Evolutionary conservation across 2,329 filamentous ascomycete species (phyloP).

Genomic region (Aureobasidium leucospermi): DNA sequence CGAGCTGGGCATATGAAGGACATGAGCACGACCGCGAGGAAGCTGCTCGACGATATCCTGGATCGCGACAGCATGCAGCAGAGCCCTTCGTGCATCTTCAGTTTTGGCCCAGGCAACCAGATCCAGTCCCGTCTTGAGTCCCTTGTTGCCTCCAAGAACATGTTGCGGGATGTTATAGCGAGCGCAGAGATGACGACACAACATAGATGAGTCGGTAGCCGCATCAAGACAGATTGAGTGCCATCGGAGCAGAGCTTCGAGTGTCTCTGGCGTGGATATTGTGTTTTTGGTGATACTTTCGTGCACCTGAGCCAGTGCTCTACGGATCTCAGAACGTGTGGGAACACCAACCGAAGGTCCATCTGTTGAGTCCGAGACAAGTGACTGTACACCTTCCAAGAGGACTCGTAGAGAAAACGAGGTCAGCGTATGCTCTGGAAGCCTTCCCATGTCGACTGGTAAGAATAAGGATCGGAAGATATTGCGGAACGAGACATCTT

Average conservation of each 20-base stretch:
- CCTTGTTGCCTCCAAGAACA: constrained; percentile 29
- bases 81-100: constrained; percentile 33
- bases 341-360: constrained; percentile 34
- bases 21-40: constrained; percentile 38
- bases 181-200: constrained; percentile 34
- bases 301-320: constrained; percentile 34
- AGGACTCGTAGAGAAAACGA: constrained; percentile 37
- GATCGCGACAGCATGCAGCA: constrained; percentile 39
- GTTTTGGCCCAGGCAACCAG: constrained; percentile 33
- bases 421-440: constrained; percentile 29
- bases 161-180: constrained; percentile 34
- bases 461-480: constrained; percentile 35
- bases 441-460: neutral
- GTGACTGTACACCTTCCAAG: constrained; percentile 38
- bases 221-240: constrained; percentile 39
- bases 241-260: constrained; percentile 38
- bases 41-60: constrained; percentile 41
- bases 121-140: constrained; percentile 28
- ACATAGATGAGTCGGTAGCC: constrained; percentile 33
- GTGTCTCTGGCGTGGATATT: constrained; percentile 30
- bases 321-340: constrained; percentile 31
- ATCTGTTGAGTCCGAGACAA: constrained; percentile 35
- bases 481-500: constrained; percentile 33
- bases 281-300: constrained; percentile 32
- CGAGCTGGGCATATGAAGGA: constrained; percentile 39